Evolutionary conservation across 140 eudicot species (phyloP), one percentile per base, ranked within the genome.

Genomic region (Oenanthe javanica): DNA sequence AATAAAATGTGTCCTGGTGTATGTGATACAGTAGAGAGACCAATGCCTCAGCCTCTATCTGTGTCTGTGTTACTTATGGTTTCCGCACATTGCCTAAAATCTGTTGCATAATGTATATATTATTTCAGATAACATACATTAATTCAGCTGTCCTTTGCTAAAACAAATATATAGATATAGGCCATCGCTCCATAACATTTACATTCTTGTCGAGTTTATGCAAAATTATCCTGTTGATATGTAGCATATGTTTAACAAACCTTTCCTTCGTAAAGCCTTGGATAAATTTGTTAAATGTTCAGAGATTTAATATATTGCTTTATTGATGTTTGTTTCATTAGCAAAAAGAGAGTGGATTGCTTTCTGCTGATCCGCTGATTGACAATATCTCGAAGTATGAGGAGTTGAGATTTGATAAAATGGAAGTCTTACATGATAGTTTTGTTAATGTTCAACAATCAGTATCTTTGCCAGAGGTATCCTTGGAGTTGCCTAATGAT

Each of bases 361-460:
- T 66, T 82, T 77, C 54, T 21, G 73, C 61, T 55, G 82, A 52
- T 77, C 89, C 74, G 83, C 83, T 87, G 59, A 86, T 83, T 82
- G 89, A 87, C 57, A 83, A 79, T 81, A 79, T 79, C 21, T 76
- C 78, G 15, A 85, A 83, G 46, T 80, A 66, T 77, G 90, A 85
- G 77, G 90, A 83, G 74, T 82, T 89, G 71, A 82, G 78, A 69
- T 83, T 85, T 73, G 89, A 87, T 55, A 89, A 79, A 38, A 61
- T 83, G 40, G 87, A 85, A 69, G 79, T 82, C 45, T 79, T 85
- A 54, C 66, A 27, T 55, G 79, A 80, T 77, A 72, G 82, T 79
- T 81, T 76, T 63, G 74, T 49, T 23, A 66, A 27, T 8, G 80
- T 77, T 21, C 89, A 84, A 83, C 85, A 82, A 63, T 79, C 80